Base-by-base conservation (phyloP, 2,329 filamentous ascomycete species). In the Dothideomycetes sp. region DNA sequence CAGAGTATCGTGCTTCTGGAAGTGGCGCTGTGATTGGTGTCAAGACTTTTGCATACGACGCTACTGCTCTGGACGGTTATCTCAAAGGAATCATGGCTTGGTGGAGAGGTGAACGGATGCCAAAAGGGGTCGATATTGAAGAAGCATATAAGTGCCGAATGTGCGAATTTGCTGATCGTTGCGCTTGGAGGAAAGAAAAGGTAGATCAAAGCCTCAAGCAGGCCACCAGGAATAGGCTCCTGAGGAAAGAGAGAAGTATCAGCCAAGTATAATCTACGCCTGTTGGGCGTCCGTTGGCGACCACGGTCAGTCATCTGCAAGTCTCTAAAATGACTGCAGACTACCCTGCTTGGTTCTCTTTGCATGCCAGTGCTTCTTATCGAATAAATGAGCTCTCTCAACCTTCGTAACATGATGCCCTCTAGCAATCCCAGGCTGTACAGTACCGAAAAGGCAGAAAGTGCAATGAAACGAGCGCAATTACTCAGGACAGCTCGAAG, bases 141-240 rank as follows among this genome's bases (percentile, higher is more conserved):
- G 88, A 95, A 50, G 84, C 85, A 0, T 94, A 81, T 62, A 96
- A 95, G 58, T 96, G 89, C 56, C 66, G 77, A 15, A 76, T 71
- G 17, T 96, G 89, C 54, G 86, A 94, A 48, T 95, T 95, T 58
- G 75, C 72, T 0, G 79, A 84, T 2, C 69, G 66, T 2, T 96
- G 89, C 57, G 70, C 73, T 10, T 96, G 89, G 89, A 69, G 88
- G 29, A 68, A 72, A 49, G 68, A 69, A 9, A 80, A 83, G 59
- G 76, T 88, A 40, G 70, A 76, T 44, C 76, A 82, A 53, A 66
- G 64, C 16, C 58, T 46, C 19, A 35, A 43, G 40, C 57, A 52
- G 46, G 47, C 48, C 12, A 49, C 7, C 22, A 27, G 12, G 22
- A 27, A 27, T 12, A 27, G 22, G 22, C 22, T 27, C 22, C 7